These are phyloP conservation scores for Hypoxylon fuscum DNA, from an alignment of 495 filamentous ascomycete species.

Conservation along the genomic window DNA sequence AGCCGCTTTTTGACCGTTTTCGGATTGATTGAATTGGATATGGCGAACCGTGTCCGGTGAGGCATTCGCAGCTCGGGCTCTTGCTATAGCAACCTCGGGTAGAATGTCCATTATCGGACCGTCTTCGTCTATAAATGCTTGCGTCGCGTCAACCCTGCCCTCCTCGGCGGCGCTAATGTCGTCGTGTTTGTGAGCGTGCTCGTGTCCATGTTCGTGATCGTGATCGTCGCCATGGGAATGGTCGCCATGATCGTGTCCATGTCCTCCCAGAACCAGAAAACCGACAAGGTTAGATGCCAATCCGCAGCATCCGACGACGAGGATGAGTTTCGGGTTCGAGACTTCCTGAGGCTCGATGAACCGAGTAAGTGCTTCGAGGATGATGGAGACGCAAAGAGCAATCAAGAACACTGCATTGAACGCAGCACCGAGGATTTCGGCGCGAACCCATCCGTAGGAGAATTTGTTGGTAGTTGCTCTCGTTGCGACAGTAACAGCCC, in stretches of 20 bases:
- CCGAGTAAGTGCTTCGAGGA: slow-evolving; percentile 90
- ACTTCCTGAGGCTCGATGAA: slow-evolving; percentile 90
- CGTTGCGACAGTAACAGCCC: slow-evolving; percentile 90
- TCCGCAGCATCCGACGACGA: slow-evolving; percentile 86
- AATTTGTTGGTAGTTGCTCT: slow-evolving; percentile 85
- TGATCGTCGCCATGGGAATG: slow-evolving; percentile 58
- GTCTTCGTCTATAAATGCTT: slow-evolving; percentile 33
- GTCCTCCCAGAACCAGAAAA: slow-evolving; percentile 89
- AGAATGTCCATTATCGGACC: slow-evolving; percentile 53
- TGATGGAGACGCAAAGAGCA: slow-evolving; percentile 92
- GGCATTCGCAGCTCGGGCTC: slow-evolving; percentile 38
- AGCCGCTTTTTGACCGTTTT: slow-evolving; percentile 21
- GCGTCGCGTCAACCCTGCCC: slow-evolving; percentile 26
- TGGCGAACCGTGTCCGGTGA: slow-evolving; percentile 44
- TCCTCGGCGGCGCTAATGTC: slow-evolving; percentile 42
- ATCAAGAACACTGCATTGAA: slow-evolving; percentile 98
- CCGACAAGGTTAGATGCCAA: slow-evolving; percentile 92
- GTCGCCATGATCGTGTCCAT: slow-evolving; percentile 76
- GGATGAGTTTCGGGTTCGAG: slow-evolving; percentile 80
- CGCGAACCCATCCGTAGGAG: slow-evolving; percentile 98
- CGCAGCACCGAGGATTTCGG: slow-evolving; percentile 95
- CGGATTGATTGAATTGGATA: slow-evolving; percentile 44
- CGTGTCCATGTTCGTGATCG: slow-evolving; percentile 50
- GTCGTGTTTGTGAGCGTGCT: slow-evolving; percentile 48
- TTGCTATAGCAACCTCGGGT: slow-evolving; percentile 53